phyloP scores from a whole-genome alignment of 495 filamentous ascomycete genomes.

The Pseudotulostoma volvatum region DNA sequence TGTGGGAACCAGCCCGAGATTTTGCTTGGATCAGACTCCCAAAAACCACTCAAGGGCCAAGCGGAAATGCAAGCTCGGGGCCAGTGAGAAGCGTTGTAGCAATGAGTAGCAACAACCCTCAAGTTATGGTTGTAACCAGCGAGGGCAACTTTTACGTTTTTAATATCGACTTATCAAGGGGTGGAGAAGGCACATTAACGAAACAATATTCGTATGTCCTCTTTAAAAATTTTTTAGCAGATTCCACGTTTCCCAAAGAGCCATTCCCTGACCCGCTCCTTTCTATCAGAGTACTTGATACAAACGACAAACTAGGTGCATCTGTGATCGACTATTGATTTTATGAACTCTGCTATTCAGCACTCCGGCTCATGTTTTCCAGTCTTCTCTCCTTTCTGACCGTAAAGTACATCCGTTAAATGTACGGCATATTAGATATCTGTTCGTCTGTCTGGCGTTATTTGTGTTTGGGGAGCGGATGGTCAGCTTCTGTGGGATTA shows the following conservation, averaged over 20 bases:
- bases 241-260: conserved; percentile 2
- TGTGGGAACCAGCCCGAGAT: conserved; percentile 91
- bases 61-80: conserved; percentile 21
- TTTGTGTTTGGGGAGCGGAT: too few species aligned
- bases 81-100: conserved; percentile 76
- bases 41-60: conserved; percentile 29
- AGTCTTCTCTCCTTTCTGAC: too few species aligned
- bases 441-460: too few species aligned
- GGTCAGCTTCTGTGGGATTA: too few species aligned
- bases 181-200: conserved; percentile 80
- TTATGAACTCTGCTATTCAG: too few species aligned
- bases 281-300: conserved; percentile 31
- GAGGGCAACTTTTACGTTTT: conserved; percentile 92
- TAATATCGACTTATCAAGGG: conserved; percentile 84
- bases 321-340: conserved; percentile 31
- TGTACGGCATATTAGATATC: too few species aligned
- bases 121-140: conserved; percentile 95
- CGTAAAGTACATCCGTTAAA: too few species aligned
- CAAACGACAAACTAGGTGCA: conserved; percentile 35
- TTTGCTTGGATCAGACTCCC: conserved; percentile 94
- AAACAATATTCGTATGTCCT: conserved; percentile 72
- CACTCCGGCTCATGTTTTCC: too few species aligned
- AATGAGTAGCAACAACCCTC: conserved; percentile 80
- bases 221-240: background rate
- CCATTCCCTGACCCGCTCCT: conserved; percentile 3